Percentiles rank a stretch among this genome's conserved stretches.
phyloP scores from a whole-genome alignment of 768 basidiomycete genomes.

The Agaricus sinodeliciosus region DNA sequence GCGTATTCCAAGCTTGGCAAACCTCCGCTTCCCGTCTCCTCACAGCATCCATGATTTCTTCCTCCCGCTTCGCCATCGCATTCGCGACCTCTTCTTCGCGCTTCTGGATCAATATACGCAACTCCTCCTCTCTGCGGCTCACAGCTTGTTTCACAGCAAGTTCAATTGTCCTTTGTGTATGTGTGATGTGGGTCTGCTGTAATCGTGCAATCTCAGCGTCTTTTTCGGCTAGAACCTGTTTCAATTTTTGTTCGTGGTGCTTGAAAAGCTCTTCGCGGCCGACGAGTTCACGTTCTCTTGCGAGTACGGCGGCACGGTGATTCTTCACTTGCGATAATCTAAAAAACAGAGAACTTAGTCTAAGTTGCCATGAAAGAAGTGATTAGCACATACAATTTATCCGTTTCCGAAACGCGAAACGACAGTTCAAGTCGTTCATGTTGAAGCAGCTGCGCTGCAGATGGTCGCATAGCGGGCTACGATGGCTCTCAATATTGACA shows the following conservation, averaged over 20 bases:
- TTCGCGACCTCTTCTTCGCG: conserved; percentile 65
- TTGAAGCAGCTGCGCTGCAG: conserved; percentile 72
- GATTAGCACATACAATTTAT: conserved; percentile 57
- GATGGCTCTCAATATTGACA: background rate
- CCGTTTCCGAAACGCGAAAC: conserved; percentile 66
- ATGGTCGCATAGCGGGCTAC: conserved; percentile 84
- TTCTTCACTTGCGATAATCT: conserved; percentile 62
- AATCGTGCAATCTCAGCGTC: conserved; percentile 52
- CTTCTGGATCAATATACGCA: conserved; percentile 55
- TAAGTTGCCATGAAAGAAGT: background rate
- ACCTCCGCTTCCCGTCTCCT: conserved; percentile 58
- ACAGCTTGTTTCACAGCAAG: conserved; percentile 51
- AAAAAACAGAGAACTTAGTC: background rate
- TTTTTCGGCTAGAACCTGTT: conserved; percentile 42
- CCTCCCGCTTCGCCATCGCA: conserved; percentile 60
- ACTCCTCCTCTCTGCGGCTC: conserved; percentile 57
- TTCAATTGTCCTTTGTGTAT: conserved; percentile 35
- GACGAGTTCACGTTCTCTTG: conserved; percentile 60
- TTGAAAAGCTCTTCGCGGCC: conserved; percentile 47
- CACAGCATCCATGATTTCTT: conserved; percentile 67
- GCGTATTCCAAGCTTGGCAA: conserved; percentile 46
- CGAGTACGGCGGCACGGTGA: conserved; percentile 48
- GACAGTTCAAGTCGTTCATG: conserved; percentile 72
- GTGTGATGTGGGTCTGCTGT: conserved; percentile 34
- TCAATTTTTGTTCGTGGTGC: conserved; percentile 50